Percentiles rank a stretch among this genome's conserved stretches.
Evolutionary conservation across 495 filamentous ascomycete genomes (phyloP).

Genomic region (Trichoderma virens): DNA sequence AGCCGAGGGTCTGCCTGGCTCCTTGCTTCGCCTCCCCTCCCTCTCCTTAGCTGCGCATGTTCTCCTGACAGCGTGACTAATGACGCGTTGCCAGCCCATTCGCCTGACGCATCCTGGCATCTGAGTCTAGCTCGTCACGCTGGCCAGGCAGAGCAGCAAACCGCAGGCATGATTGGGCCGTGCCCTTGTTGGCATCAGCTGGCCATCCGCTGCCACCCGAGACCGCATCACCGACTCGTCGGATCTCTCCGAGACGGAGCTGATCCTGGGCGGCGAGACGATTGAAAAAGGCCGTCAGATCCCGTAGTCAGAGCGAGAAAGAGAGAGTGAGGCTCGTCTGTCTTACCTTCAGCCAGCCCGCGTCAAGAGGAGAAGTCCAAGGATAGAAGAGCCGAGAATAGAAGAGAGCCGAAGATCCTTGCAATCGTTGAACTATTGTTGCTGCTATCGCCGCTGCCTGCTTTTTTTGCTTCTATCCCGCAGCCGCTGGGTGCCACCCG

Average conservation of each 20-base stretch:
- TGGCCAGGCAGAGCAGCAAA: slow-evolving; percentile 2
- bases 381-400: too few species aligned
- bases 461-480: not conserved
- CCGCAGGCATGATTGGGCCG: not conserved
- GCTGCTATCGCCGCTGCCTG: too few species aligned
- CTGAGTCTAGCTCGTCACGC: slow-evolving; percentile 8
- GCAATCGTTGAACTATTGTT: too few species aligned
- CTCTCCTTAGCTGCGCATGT: slow-evolving; percentile 6
- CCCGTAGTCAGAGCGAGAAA: not conserved
- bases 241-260: not conserved
- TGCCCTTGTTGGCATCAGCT: not conserved
- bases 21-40: not conserved
- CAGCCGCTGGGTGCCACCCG: not conserved
- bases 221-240: slow-evolving; percentile 1
- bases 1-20: not conserved
- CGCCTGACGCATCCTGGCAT: slow-evolving; percentile 3
- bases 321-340: not conserved
- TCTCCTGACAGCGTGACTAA: slow-evolving; percentile 5
- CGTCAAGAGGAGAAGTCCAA: too few species aligned
- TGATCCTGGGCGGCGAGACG: not conserved
- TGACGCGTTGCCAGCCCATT: slow-evolving; percentile 6
- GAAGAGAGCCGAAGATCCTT: too few species aligned
- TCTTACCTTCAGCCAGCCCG: too few species aligned
- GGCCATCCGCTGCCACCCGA: not conserved
- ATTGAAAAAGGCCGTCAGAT: not conserved